Conservation (phyloP, 257 asterid species). For the Nicotiana benthamiana region DNA sequence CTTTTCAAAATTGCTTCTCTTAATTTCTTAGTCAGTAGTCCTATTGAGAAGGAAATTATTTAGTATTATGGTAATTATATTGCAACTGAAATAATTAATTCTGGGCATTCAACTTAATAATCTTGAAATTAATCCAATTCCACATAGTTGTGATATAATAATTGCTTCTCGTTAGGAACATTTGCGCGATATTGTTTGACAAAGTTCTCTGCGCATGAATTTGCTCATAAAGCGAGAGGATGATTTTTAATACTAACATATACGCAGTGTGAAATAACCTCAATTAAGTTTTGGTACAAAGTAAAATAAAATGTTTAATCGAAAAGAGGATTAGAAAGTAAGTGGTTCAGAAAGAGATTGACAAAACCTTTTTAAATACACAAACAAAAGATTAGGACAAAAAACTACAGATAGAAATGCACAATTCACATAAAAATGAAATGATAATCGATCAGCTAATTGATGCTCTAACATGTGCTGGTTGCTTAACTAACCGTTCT, state of each 20-base stretch:
- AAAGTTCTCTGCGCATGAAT: background rate
- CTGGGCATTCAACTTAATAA: background rate
- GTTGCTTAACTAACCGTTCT: background rate
- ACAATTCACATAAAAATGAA: background rate
- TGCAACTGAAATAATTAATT: background rate
- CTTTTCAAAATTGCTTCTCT: background rate
- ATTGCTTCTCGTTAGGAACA: background rate
- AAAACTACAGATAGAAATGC: background rate
- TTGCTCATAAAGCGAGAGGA: background rate
- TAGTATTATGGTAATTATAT: background rate
- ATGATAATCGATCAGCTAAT: background rate
- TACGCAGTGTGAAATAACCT: background rate
- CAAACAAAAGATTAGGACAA: background rate
- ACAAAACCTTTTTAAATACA: background rate
- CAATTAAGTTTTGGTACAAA: background rate
- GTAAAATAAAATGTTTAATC: background rate
- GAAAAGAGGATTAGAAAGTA: background rate
- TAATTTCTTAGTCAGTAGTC: background rate
- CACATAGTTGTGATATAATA: background rate
- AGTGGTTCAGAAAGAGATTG: background rate
- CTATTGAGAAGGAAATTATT: background rate
- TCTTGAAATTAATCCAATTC: background rate
- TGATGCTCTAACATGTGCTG: conserved; percentile 5
- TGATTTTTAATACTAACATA: background rate
- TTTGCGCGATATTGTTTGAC: background rate